Evolutionary conservation across 805 yeast species (phyloP), one percentile per base, ranked within the genome.

Genomic region (Candida alai): DNA sequence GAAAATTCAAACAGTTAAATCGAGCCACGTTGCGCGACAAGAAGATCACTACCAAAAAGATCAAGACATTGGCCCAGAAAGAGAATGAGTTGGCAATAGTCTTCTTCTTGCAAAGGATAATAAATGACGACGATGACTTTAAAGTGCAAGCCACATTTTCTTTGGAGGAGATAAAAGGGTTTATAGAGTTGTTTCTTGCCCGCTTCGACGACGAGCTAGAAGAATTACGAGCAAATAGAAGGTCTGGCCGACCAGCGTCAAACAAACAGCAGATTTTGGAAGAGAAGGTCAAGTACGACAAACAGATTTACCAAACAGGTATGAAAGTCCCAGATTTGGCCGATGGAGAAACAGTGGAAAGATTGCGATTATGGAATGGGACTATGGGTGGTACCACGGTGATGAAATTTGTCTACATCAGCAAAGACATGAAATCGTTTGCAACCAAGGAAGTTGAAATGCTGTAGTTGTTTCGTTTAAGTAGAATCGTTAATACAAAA

Each of bases 181-280:
- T 88, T 40, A 68, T 85, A 32, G 74, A 74, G 39, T 74, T 74
- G 24, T 85, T 51, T 69, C 62, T 89, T 10, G 55, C 71, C 11
- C 73, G 96, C 55, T 81, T 80, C 49, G 84, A 82, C 48, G 87
- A 76, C 11, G 97, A 89, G 53, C 54, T 90, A 33, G 73, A 73
- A n/a, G 65, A 65, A 33, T 63, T 85, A 36, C 74, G 71, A 41
- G 58, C 54, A 4, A 75, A 70, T 35, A 76, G 95, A 65, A 75
- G 95, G 53, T 78, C 88, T n/a, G 94, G 95, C 12, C 74, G 97
- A 62, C 96, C 98, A 7, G 72, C 84, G 12, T 60, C 84, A 5
- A 74, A 73, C 40, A 77, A 78, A 51, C 95, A 86, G 49, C 79
- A 77, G 44, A 49, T 74, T 15, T 56, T 88, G 37, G 82, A 84